Conservation (phyloP, 768 basidiomycete genomes). For the Leccinum uliginosum region DNA sequence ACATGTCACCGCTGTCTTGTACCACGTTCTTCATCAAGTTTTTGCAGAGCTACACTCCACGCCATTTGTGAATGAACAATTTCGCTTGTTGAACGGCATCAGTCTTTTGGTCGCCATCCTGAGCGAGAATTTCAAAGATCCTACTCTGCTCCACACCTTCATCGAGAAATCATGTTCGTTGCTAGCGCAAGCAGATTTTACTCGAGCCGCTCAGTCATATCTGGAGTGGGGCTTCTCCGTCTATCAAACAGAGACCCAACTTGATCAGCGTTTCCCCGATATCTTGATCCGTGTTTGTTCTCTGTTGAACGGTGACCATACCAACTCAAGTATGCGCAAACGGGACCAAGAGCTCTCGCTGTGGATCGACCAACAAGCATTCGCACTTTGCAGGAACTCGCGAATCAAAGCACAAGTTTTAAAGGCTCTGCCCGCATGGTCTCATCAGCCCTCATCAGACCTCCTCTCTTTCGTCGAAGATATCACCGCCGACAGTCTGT, state of each 20-base stretch:
- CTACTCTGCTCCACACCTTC: conserved; percentile 61
- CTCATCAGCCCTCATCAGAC: conserved; percentile 50
- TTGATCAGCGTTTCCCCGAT: conserved; percentile 56
- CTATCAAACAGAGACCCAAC: conserved; percentile 39
- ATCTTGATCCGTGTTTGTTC: conserved; percentile 67
- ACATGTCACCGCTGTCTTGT: conserved; percentile 56
- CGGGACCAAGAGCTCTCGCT: conserved; percentile 46
- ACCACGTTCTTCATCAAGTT: conserved; percentile 73
- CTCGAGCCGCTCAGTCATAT: conserved; percentile 66
- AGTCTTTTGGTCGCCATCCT: conserved; percentile 70
- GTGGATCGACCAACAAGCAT: conserved; percentile 62
- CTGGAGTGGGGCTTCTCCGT: conserved; percentile 69
- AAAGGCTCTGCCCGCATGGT: conserved; percentile 72
- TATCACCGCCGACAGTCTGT: conserved; percentile 45
- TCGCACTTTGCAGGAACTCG: conserved; percentile 37
- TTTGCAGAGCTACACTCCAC: conserved; percentile 62
- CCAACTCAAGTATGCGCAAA: conserved; percentile 25
- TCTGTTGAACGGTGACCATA: conserved; percentile 52
- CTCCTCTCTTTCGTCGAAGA: conserved; percentile 44
- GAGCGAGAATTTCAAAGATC: conserved; percentile 49
- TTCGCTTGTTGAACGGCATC: conserved; percentile 67
- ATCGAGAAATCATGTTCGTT: conserved; percentile 64
- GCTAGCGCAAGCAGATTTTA: conserved; percentile 64
- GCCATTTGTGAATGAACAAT: conserved; percentile 80
- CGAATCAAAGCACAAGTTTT: conserved; percentile 40